Evolutionary conservation across 306 rosid genomes (phyloP), one percentile per base, ranked within the genome.

Genomic region (Astragalus membranaceus): DNA sequence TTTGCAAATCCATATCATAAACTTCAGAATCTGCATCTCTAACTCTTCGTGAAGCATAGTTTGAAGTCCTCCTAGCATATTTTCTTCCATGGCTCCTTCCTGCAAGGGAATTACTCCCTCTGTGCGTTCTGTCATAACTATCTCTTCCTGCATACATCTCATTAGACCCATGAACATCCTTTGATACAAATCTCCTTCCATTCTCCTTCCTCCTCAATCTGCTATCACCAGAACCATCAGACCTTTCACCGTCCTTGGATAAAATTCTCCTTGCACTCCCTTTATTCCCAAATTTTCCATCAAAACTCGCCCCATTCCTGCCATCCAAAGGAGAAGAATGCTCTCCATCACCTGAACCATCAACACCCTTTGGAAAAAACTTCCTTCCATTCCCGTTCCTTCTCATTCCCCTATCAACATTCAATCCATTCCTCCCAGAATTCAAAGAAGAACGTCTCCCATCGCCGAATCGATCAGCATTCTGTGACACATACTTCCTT

Each of bases 1-100:
- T 79, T 75, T 79, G 84, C 83, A 88, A 83, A 75, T 74, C 84
- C 97, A 94, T 88, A 69, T 90, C 91, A 62, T 80, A 87, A 37
- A 87, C 87, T 56, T 86, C 86, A 26, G 94, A 81, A 37, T 66
- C 53, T 37, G 79, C 39, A 69, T 43, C 80, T 59, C 70, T 66
- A 66, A 52, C 51, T 61, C 69, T 55, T 77, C 9, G 17, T 11
- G 76, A 79, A 73, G 75, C 67, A 75, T 78, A 74, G 65, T 75
- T 41, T 58, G 64, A 67, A 70, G 16, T 46, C 37, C 48, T 16
- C 57, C 64, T 59, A 64, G 56, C 41, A 48, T 44, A 69, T 11
- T 63, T 78, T 57, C 81, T 78, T 57, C 81, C 78, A 61, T 14
- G 7, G 3, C 64, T 66, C 67, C 74, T 57, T 12, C 52, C 56